Evolutionary conservation across 2,329 filamentous ascomycete genomes (phyloP).

Genomic region (Epichloe sibirici): DNA sequence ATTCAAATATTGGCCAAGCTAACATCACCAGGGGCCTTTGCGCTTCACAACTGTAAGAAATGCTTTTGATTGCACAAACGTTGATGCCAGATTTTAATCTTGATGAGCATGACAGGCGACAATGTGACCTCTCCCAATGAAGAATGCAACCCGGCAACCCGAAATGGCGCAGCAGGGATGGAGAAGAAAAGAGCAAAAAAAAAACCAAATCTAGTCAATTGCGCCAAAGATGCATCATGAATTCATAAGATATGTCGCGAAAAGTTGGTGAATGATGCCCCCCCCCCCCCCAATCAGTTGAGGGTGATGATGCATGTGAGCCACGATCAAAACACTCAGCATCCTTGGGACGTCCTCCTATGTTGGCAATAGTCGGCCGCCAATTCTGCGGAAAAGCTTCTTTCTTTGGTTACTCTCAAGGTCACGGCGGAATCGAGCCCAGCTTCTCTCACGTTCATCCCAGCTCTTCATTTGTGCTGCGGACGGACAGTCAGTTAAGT

Average conservation of each 20-base stretch:
- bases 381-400: conserved; percentile 29
- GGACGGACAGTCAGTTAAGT: neutral
- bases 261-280: neutral
- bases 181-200: neutral
- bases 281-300: neutral
- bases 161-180: neutral
- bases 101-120: neutral
- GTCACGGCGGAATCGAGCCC: conserved; percentile 29
- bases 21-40: neutral
- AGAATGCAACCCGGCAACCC: neutral
- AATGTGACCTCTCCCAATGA: neutral
- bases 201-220: conserved; percentile 1
- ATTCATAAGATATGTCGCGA: conserved; percentile 1
- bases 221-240: conserved; percentile 8
- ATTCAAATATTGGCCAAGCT: neutral
- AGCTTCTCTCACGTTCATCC: conserved; percentile 39
- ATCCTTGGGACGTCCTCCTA: neutral
- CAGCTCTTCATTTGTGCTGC: conserved; percentile 38
- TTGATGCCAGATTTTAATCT: neutral
- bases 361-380: conserved; percentile 16
- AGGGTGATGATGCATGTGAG: neutral
- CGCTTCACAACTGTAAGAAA: neutral
- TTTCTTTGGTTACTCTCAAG: conserved; percentile 22
- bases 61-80: neutral
- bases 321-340: neutral